These are phyloP conservation scores for Candida palmyrensis DNA, from an alignment of 805 yeast genomes.

Conservation along the genomic window DNA sequence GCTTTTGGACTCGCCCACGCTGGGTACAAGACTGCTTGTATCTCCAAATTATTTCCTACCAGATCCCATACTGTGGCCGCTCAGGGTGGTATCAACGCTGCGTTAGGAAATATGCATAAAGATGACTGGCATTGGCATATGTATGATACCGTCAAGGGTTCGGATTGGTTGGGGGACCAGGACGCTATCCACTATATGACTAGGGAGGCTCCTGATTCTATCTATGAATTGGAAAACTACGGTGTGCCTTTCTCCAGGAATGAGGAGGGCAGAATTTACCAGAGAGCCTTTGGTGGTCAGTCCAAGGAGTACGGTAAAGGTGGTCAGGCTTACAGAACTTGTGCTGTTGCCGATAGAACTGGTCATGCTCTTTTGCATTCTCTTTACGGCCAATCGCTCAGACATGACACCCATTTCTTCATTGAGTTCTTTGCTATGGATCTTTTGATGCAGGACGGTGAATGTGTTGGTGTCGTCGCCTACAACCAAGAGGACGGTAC, in stretches of 20 bases:
- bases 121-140: slow-evolving; percentile 99
- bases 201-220: slow-evolving; percentile 92
- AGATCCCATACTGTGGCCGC: slow-evolving; percentile 99
- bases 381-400: slow-evolving; percentile 90
- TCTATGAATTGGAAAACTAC: slow-evolving; percentile 94
- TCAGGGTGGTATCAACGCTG: slow-evolving; percentile 99
- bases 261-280: slow-evolving; percentile 94
- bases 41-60: slow-evolving; percentile 94
- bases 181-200: slow-evolving; percentile 99
- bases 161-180: slow-evolving; percentile 99
- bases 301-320: slow-evolving; percentile 93
- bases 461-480: slow-evolving; percentile 94
- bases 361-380: slow-evolving; percentile 97
- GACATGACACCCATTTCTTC: slow-evolving; percentile 97
- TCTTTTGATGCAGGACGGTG: slow-evolving; percentile 90
- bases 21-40: slow-evolving; percentile 96
- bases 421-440: slow-evolving; percentile 97
- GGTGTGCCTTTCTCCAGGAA: slow-evolving; percentile 99
- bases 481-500: slow-evolving; percentile 99
- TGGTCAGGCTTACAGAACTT: slow-evolving; percentile 98
- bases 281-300: slow-evolving; percentile 99
- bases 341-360: slow-evolving; percentile 99
- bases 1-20: slow-evolving; percentile 97
- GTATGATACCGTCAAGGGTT: slow-evolving; percentile 99
- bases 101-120: slow-evolving; percentile 95